Percentiles rank a stretch among this genome's conserved stretches.
phyloP scores from a whole-genome alignment of 2,329 filamentous ascomycete species.

The Clarireedia hainanense region DNA sequence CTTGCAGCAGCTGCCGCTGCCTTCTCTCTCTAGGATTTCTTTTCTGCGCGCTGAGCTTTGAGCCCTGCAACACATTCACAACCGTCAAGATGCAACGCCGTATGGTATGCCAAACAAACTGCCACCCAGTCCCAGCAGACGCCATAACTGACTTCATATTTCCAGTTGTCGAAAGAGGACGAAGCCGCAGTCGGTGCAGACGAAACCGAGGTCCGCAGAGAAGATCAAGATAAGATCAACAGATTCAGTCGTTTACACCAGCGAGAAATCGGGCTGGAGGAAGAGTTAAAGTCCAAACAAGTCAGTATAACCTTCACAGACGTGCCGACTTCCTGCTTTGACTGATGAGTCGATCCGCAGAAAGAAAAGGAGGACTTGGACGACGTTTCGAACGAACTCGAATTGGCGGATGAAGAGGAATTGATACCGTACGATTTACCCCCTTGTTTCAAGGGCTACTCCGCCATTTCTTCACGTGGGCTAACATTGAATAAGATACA shows the following conservation, averaged over 20 bases:
- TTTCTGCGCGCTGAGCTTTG: no score
- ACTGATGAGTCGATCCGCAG: slow-evolving; percentile 37
- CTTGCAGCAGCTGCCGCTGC: no score
- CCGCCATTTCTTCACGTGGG: not conserved
- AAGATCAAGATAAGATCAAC: slow-evolving; percentile 99
- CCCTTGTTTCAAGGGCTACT: not conserved
- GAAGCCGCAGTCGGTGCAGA: slow-evolving; percentile 65
- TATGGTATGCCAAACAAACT: slow-evolving; percentile 15
- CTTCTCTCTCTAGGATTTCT: no score
- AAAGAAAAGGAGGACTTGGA: slow-evolving; percentile 98
- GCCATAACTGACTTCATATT: not conserved
- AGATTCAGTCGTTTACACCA: slow-evolving; percentile 92
- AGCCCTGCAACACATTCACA: not conserved
- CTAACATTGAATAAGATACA: slow-evolving; percentile 58
- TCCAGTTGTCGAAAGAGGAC: slow-evolving; percentile 79
- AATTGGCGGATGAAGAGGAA: slow-evolving; percentile 92
- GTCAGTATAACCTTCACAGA: slow-evolving; percentile 40
- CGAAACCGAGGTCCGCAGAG: slow-evolving; percentile 87
- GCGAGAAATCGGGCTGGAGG: slow-evolving; percentile 69
- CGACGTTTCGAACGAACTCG: slow-evolving; percentile 82
- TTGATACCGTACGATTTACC: slow-evolving; percentile 63
- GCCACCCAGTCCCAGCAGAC: not conserved
- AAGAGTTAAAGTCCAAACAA: slow-evolving; percentile 71
- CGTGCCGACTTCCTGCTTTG: no score
- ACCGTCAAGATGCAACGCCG: slow-evolving; percentile 17